phyloP scores from a whole-genome alignment of 2,329 filamentous ascomycete species.

The Trichoderma asperellum region DNA sequence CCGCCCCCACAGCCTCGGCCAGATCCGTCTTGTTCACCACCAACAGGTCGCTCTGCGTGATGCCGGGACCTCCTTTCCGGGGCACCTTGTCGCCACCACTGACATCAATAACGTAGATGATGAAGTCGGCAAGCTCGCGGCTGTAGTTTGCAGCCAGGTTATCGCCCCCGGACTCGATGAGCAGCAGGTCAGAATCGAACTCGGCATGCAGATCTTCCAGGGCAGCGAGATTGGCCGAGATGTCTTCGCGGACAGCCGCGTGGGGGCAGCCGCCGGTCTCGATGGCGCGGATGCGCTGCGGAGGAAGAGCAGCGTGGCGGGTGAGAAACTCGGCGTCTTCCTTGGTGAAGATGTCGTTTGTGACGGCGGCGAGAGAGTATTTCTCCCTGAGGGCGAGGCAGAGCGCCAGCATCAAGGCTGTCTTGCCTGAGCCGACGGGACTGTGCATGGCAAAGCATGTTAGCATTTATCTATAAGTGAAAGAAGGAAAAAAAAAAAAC shows the following conservation, averaged over 20 bases:
- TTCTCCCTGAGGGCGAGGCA: constrained; percentile 79
- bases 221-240: constrained; percentile 88
- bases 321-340: constrained; percentile 99
- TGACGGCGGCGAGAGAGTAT: constrained; percentile 91
- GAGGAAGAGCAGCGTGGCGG: constrained; percentile 78
- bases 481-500: not conserved
- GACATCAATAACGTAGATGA: constrained; percentile 98
- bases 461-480: not conserved
- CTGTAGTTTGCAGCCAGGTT: constrained; percentile 97
- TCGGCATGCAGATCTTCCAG: constrained; percentile 84
- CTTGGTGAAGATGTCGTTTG: constrained; percentile 98
- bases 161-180: constrained; percentile 95
- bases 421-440: constrained; percentile 96
- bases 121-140: constrained; percentile 92
- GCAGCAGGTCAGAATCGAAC: constrained; percentile 78
- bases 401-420: constrained; percentile 92
- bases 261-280: constrained; percentile 98
- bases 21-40: constrained; percentile 98
- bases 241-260: constrained; percentile 96
- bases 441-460: constrained; percentile 48
- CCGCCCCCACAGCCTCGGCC: constrained; percentile 86
- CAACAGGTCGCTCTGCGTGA: constrained; percentile 92
- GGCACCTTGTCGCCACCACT: constrained; percentile 96
- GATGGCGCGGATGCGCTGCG: constrained; percentile 87
- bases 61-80: constrained; percentile 92